These are phyloP conservation scores for Lipomyces japonicus DNA, from an alignment of 805 yeast genomes.

Conservation along the genomic window DNA sequence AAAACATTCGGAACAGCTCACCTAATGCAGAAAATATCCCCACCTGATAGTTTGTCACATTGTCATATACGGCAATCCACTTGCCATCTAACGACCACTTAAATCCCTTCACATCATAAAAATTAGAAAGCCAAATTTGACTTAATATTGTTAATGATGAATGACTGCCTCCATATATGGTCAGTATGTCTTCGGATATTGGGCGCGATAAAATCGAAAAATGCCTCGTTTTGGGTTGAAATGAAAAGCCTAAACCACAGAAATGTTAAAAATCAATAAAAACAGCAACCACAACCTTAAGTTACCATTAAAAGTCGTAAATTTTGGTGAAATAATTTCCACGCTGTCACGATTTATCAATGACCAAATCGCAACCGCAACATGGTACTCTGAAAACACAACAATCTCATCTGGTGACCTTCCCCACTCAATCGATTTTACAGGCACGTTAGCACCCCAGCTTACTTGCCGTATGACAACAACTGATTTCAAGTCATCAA, in stretches of 20 bases:
- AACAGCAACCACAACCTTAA: background rate
- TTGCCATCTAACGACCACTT: conserved; percentile 28
- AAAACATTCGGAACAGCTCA: conserved; percentile 13
- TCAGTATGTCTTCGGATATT: conserved; percentile 18
- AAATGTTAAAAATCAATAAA: background rate
- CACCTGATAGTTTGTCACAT: conserved; percentile 14
- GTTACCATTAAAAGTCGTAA: conserved; percentile 1
- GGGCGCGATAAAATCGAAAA: conserved; percentile 23
- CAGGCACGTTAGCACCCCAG: conserved; percentile 26
- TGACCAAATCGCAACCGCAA: conserved; percentile 25
- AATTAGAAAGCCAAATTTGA: conserved; percentile 5
- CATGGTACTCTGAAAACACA: conserved; percentile 24
- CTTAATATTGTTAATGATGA: conserved; percentile 2
- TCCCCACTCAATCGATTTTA: conserved; percentile 21
- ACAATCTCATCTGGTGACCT: conserved; percentile 23
- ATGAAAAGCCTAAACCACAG: conserved; percentile 9
- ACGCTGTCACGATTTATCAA: conserved; percentile 8
- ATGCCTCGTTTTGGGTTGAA: conserved; percentile 22
- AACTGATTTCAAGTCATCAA: conserved; percentile 16
- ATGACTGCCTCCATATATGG: conserved; percentile 17
- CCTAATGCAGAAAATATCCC: conserved; percentile 22
- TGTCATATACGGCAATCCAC: conserved; percentile 27
- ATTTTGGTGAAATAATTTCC: conserved; percentile 22
- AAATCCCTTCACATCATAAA: conserved; percentile 15
- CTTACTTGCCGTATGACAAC: conserved; percentile 15